These are phyloP conservation scores for Boletellus ananas DNA, from an alignment of 768 basidiomycete species.

Conservation along the genomic window DNA sequence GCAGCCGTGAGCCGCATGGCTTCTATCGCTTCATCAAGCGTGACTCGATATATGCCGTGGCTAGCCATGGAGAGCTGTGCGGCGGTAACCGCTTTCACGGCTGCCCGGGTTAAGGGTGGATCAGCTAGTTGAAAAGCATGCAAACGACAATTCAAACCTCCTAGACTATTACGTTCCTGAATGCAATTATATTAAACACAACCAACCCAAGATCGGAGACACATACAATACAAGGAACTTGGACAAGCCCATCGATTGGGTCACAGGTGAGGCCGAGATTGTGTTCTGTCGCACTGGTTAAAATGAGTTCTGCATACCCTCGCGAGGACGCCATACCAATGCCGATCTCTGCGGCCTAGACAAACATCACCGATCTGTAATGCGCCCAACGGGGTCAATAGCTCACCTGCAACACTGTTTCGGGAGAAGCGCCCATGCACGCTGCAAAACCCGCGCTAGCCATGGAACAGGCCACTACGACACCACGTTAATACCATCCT, in stretches of 20 bases:
- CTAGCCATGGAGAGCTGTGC: conserved; percentile 94
- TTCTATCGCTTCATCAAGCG: conserved; percentile 92
- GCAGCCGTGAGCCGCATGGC: conserved; percentile 90
- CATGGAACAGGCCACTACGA: conserved; percentile 88
- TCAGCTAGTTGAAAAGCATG: conserved; percentile 2
- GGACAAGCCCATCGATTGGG: conserved; percentile 89
- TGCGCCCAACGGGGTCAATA: neutral
- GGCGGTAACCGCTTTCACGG: conserved; percentile 90
- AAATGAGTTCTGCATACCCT: neutral
- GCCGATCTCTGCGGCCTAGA: conserved; percentile 81
- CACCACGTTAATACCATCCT: neutral
- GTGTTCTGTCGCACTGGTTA: conserved; percentile 51
- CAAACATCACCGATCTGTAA: neutral
- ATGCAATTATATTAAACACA: conserved; percentile 1
- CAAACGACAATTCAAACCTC: conserved; percentile 45
- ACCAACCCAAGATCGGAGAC: conserved; percentile 2
- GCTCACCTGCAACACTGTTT: conserved; percentile 71
- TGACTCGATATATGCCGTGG: conserved; percentile 81
- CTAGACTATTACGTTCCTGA: conserved; percentile 81
- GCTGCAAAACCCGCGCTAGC: conserved; percentile 92
- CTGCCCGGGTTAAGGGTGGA: conserved; percentile 34
- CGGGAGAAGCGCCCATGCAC: conserved; percentile 87
- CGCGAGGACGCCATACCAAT: conserved; percentile 52
- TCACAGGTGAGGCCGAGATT: conserved; percentile 90
- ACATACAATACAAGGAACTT: conserved; percentile 89